These are phyloP conservation scores for Tetrahymena malaccensis DNA, from an alignment of 73 alveolate species.

Conservation along the genomic window DNA sequence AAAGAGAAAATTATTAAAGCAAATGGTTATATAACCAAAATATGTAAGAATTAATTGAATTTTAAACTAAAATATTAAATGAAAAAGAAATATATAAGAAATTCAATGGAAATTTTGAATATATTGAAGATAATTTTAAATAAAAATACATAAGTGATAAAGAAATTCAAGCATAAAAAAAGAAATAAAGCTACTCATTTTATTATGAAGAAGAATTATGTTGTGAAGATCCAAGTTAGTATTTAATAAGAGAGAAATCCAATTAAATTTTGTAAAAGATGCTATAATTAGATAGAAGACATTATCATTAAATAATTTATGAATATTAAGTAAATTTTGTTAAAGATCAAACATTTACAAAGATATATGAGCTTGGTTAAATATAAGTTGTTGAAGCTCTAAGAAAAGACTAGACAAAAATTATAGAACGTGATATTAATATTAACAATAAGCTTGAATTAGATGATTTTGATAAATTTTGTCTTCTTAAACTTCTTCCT, in stretches of 20 bases:
- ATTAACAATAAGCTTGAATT: neutral
- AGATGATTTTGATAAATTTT: neutral
- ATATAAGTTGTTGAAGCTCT: neutral
- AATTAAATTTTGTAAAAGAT: no score
- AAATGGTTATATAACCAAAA: neutral
- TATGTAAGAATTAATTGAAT: neutral
- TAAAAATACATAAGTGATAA: no score
- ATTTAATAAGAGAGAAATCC: neutral
- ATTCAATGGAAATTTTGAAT: neutral
- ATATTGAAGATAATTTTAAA: no score
- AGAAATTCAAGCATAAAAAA: no score
- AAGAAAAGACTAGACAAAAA: neutral
- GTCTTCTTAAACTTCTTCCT: neutral
- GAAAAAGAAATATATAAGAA: neutral
- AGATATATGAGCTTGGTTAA: neutral
- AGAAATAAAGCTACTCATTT: no score
- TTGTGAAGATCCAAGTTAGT: neutral
- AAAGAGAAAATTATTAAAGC: neutral
- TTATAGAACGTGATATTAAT: neutral
- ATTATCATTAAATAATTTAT: neutral
- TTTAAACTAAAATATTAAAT: no score
- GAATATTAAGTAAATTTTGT: neutral
- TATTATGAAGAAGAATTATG: no score
- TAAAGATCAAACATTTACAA: neutral
- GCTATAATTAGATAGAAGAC: neutral